Evolutionary conservation across 345 rosid genomes (phyloP), one percentile per base, ranked within the genome.

Genomic region (Eucalyptus decipiens): DNA sequence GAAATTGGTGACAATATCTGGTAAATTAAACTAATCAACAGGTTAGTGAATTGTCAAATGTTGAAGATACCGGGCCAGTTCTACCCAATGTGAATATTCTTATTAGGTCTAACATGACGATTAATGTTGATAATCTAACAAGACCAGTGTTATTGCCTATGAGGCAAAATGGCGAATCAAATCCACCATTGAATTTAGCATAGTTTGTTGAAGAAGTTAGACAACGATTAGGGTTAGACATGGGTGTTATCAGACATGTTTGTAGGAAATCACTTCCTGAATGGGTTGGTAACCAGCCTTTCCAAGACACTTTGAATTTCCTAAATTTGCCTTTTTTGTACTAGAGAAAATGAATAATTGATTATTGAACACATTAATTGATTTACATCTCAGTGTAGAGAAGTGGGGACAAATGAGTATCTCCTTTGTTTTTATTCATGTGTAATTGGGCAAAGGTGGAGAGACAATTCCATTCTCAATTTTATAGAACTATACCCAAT

Each of bases 261-360:
- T 15, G 19, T 8, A 4, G 6, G 40, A n/a, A n/a, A 67, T 0
- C 23, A 32, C 19, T 18, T 69, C 4, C 1, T 2, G 6, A 69
- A 69, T 9, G 6, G 40, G 1, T 32, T 40, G 12, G 0, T 69
- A 69, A 69, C 37, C 12, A 17, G 12, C 11, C 6, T 69, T 69
- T 1, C 42, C 80, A 32, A 69, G 80, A 69, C 1, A 1, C 12
- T 69, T 69, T 19, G 6, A 17, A 56, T 52, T 52, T 19, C 24
- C 58, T 52, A 52, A 52, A 52, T 52, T 19, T 52, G 10, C 58
- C 58, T 8, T 52, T 52, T 52, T 7, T 52, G 24, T 52, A 52
- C 58, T 52, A 19, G 58, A 52, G 58, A 52, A 52, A 52, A 52
- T 52, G 58, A 52, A 52, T 19, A 52, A 52, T 52, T 52, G 26